Conservation (phyloP, 257 asterid genomes). For the Apocynum venetum region DNA sequence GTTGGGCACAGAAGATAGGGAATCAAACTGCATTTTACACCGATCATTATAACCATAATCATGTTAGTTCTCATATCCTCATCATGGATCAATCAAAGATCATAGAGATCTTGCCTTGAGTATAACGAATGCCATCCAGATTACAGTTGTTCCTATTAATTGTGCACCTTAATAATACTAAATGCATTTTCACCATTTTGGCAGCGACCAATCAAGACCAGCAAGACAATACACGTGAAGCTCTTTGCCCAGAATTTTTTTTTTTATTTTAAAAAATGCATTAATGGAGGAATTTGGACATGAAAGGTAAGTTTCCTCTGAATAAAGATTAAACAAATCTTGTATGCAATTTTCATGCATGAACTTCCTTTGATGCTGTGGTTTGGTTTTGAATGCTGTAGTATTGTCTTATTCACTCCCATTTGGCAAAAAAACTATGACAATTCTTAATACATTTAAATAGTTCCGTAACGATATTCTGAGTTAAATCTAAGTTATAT, state of each 20-base stretch:
- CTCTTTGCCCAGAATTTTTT: not conserved
- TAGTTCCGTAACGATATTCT: no score
- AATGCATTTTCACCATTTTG: not conserved
- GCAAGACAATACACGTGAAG: slow-evolving; percentile 12
- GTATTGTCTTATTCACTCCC: not conserved
- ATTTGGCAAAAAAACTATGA: not conserved
- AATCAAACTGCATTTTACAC: no score
- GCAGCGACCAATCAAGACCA: not conserved
- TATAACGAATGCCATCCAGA: not conserved
- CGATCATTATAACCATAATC: no score
- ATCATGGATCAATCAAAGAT: no score
- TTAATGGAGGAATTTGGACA: not conserved
- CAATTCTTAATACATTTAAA: no score
- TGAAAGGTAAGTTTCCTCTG: not conserved
- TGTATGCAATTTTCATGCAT: not conserved
- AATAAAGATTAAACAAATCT: not conserved
- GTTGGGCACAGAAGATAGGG: no score
- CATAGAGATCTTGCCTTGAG: no score
- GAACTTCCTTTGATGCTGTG: not conserved
- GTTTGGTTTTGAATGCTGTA: not conserved
- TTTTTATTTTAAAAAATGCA: not conserved
- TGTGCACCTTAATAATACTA: not conserved
- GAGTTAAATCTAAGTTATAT: no score
- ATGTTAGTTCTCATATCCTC: no score
- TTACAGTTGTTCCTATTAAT: slow-evolving; percentile 3